These are phyloP conservation scores for Mercurialis annua DNA, from an alignment of 345 rosid species.

Conservation along the genomic window DNA sequence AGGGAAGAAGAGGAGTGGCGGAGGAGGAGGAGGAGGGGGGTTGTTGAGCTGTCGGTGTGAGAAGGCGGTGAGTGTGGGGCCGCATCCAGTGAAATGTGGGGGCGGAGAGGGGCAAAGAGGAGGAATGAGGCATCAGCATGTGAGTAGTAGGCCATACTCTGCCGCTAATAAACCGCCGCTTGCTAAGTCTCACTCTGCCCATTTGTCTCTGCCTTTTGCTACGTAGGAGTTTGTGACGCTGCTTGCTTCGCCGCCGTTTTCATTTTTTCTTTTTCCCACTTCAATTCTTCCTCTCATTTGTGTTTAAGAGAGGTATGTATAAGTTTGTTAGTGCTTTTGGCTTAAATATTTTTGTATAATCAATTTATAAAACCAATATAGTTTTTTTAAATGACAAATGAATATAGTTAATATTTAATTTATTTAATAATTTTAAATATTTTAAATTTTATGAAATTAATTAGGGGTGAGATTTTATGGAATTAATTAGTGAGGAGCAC, in stretches of 20 bases:
- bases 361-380: no score
- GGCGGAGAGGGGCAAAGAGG: slow-evolving; percentile 15
- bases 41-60: slow-evolving; percentile 69
- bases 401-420: no score
- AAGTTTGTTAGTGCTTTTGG: neutral
- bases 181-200: slow-evolving; percentile 35
- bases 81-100: slow-evolving; percentile 43
- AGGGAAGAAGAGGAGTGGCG: slow-evolving; percentile 25
- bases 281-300: neutral
- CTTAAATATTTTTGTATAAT: no score
- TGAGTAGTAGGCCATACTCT: slow-evolving; percentile 35
- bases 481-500: no score
- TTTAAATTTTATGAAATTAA: no score
- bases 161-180: slow-evolving; percentile 32
- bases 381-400: no score
- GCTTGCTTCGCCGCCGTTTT: neutral
- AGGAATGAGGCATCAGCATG: slow-evolving; percentile 33
- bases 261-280: neutral
- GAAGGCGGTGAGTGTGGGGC: slow-evolving; percentile 78
- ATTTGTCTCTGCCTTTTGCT: slow-evolving; percentile 32
- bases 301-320: no score
- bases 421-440: no score
- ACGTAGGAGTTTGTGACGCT: slow-evolving; percentile 4
- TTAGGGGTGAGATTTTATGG: no score
- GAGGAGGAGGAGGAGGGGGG: slow-evolving; percentile 27